phyloP scores from a whole-genome alignment of 495 filamentous ascomycete species.

The Aspergillus ostianus region DNA sequence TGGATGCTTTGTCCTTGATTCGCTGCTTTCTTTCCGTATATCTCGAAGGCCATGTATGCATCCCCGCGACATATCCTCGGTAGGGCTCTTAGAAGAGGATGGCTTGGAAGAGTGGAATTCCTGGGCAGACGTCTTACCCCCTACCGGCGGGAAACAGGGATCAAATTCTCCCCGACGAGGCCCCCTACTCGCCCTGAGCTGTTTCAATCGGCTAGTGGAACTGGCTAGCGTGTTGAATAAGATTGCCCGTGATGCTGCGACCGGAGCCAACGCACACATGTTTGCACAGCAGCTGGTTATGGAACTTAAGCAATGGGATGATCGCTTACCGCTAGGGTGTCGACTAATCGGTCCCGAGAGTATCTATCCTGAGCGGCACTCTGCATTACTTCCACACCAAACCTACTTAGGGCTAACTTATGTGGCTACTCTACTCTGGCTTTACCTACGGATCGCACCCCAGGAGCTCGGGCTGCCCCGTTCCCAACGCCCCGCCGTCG shows the following conservation, averaged over 20 bases:
- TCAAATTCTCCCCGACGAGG: conserved; percentile 44
- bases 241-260: conserved; percentile 34
- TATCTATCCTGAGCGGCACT: conserved; percentile 42
- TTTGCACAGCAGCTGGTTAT: conserved; percentile 43
- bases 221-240: conserved; percentile 49
- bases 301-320: conserved; percentile 43
- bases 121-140: conserved; percentile 57
- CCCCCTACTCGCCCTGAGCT: conserved; percentile 58
- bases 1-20: conserved; percentile 67
- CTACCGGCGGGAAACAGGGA: conserved; percentile 28
- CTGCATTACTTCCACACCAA: conserved; percentile 49
- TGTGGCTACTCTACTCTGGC: conserved; percentile 43
- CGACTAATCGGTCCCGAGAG: conserved; percentile 43
- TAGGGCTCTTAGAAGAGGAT: conserved; percentile 56
- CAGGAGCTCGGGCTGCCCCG: conserved; percentile 34
- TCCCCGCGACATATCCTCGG: conserved; percentile 41
- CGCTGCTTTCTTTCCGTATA: conserved; percentile 57
- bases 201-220: conserved; percentile 57
- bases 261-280: conserved; percentile 30
- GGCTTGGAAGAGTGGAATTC: conserved; percentile 72
- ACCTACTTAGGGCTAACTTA: conserved; percentile 48
- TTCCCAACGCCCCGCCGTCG: conserved; percentile 38
- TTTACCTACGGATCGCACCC: conserved; percentile 41
- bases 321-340: conserved; percentile 40
- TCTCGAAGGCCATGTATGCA: conserved; percentile 52